A percentile compares a stretch with the other conserved stretches of the same genome.
These are phyloP conservation scores for Thalassiosira livingstoniorum DNA, from an alignment of 352 stramenopile genomes.

Conservation along the genomic window DNA sequence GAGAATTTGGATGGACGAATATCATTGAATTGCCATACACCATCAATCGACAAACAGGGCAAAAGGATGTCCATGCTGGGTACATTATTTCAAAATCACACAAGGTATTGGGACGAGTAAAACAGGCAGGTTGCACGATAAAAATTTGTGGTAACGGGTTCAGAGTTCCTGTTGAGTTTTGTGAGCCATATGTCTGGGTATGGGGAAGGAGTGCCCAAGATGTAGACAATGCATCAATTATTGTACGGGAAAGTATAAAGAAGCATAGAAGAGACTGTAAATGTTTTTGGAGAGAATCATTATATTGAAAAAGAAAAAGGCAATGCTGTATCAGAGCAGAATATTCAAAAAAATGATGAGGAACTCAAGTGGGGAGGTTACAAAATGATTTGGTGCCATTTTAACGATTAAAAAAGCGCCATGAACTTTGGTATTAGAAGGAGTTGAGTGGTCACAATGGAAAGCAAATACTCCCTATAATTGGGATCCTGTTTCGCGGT, in stretches of 20 bases:
- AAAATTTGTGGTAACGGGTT: neutral
- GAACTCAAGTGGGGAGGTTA: too few relatives aligned
- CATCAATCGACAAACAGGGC: neutral
- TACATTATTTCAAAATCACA: neutral
- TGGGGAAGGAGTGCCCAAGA: neutral
- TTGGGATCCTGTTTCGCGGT: too few relatives aligned
- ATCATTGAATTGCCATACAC: constrained; percentile 2
- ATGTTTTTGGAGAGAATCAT: too few relatives aligned
- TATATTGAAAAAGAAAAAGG: too few relatives aligned
- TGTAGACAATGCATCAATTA: neutral
- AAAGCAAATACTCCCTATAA: too few relatives aligned
- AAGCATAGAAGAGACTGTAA: too few relatives aligned
- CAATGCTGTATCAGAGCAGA: too few relatives aligned
- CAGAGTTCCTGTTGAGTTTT: neutral
- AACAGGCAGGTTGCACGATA: neutral
- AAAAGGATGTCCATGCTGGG: neutral
- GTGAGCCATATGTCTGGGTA: neutral
- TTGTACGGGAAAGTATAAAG: neutral
- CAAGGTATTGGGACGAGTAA: neutral
- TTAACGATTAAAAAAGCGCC: too few relatives aligned
- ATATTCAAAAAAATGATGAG: too few relatives aligned
- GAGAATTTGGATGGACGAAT: neutral
- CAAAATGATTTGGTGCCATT: too few relatives aligned
- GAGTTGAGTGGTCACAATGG: too few relatives aligned
- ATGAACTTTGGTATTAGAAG: too few relatives aligned